A percentile compares a stretch with the other conserved stretches of the same genome.
Evolutionary conservation across 345 rosid genomes (phyloP).

Genomic region (Ceriops zippeliana): DNA sequence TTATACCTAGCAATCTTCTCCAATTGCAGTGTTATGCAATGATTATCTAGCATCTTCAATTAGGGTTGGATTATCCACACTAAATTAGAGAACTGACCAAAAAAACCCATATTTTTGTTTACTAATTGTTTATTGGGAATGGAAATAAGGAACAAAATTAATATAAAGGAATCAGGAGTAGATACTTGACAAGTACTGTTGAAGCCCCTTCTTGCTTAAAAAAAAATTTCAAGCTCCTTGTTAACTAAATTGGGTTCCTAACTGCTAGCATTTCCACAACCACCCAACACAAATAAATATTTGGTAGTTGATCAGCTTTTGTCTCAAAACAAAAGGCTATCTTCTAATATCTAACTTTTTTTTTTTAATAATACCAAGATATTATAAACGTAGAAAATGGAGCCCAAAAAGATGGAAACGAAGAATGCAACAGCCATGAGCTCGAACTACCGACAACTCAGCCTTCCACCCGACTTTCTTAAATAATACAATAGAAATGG

Average conservation of each 20-base stretch:
- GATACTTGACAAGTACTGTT: not conserved
- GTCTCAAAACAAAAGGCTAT: slow-evolving; percentile 12
- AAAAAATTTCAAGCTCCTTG: not conserved
- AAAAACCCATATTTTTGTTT: too few species aligned
- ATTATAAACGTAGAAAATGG: not conserved
- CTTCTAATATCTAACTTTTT: not conserved
- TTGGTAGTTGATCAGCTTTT: slow-evolving; percentile 20
- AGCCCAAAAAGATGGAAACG: not conserved
- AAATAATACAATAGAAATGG: slow-evolving; percentile 5
- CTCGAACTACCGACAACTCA: slow-evolving; percentile 37
- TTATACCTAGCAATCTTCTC: too few species aligned
- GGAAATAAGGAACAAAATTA: not conserved
- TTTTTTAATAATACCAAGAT: too few species aligned
- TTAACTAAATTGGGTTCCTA: slow-evolving; percentile 15
- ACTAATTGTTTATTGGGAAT: not conserved
- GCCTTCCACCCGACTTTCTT: slow-evolving; percentile 38
- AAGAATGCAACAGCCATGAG: slow-evolving; percentile 22
- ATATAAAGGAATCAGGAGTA: too few species aligned
- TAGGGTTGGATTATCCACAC: too few species aligned
- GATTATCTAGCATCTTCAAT: too few species aligned
- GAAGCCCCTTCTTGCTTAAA: not conserved
- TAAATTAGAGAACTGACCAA: too few species aligned
- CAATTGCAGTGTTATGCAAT: too few species aligned
- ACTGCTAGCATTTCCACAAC: slow-evolving; percentile 1
- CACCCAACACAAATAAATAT: not conserved